A percentile compares a stretch with the other conserved stretches of the same genome.
Conservation (phyloP, 2,329 filamentous ascomycete species). For the Penicillium paneum region DNA sequence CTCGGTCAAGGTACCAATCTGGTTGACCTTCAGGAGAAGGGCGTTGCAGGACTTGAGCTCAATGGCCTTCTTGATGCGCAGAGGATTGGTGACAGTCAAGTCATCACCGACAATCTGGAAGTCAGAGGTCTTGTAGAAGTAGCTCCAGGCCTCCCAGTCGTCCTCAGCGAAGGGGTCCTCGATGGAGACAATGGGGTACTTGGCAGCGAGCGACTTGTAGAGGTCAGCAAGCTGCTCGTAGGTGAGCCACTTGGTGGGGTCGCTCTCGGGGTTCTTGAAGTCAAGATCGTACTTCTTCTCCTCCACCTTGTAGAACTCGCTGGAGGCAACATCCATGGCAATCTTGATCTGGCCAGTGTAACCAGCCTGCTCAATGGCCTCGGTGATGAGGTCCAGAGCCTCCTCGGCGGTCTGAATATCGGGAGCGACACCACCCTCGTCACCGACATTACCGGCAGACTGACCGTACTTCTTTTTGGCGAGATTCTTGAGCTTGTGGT, state of each 20-base stretch:
- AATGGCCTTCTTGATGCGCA: constrained; percentile 99
- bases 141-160: constrained; percentile 99
- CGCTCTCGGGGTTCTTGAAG: constrained; percentile 99
- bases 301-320: constrained; percentile 97
- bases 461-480: constrained; percentile 99
- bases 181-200: constrained; percentile 98
- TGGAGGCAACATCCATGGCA: constrained; percentile 98
- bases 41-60: constrained; percentile 99
- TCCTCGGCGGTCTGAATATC: constrained; percentile 97
- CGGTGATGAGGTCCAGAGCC: constrained; percentile 92
- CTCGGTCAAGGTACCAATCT: constrained; percentile 98
- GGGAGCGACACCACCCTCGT: constrained; percentile 98
- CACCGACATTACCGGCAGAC: constrained; percentile 97
- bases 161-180: constrained; percentile 99
- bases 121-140: constrained; percentile 99
- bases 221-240: constrained; percentile 94
- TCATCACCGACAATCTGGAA: constrained; percentile 99
- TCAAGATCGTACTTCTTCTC: constrained; percentile 99
- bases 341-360: constrained; percentile 97
- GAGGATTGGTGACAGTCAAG: constrained; percentile 97
- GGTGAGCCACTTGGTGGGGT: constrained; percentile 95
- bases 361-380: constrained; percentile 89
- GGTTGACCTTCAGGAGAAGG: constrained; percentile 99
- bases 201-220: constrained; percentile 82
- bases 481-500: constrained; percentile 93